Evolutionary conservation across 139 green algal species (phyloP), one percentile per base, ranked within the genome.

Genomic region (Auxenochlorella protothecoides): DNA sequence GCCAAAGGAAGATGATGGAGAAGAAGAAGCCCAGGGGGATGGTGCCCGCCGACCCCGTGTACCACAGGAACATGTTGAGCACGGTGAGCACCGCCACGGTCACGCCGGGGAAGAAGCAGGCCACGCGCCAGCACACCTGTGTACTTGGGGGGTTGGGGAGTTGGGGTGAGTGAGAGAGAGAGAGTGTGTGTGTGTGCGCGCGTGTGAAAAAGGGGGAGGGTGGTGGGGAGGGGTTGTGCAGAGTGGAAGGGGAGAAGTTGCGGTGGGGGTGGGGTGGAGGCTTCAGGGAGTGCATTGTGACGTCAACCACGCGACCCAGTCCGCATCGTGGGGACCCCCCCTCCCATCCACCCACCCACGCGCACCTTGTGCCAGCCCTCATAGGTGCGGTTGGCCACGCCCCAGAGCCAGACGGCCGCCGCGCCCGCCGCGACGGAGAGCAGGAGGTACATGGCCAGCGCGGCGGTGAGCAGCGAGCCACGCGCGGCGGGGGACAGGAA

Each of bases 401-500:
- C 89, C 89, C 90, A 97, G 53, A 94, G 68, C 78, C 86, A 91
- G 13, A 93, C 86, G 9, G 81, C 74, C 8, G 81, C 68, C 57
- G 86, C 90, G 51, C 91, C 90, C 6, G 87, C 89, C 11, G 71
- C 76, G 16, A 88, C 76, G 6, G 83, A 77, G 59, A 96, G 81
- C 65, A 96, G 80, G 71, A 97, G 81, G 82, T 92, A 97, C 68
- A 90, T 78, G 44, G 94, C 77, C 71, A 96, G 77, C 56, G 85
- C 73, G 5, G 85, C 87, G n/a, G 91, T 96, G 65, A 97, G 83
- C 69, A 98, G 85, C 3, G 90, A 88, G 15, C 93, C 93, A 54
- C 93, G 85, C 0, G 87, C 86, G 7, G 93, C 90, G 10, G 93
- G 93, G 13, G 91, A 97, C 68, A 98, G 83, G 76, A 97, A 97